Base-by-base conservation (phyloP, 495 filamentous ascomycete species). In the Hypoxylon trugodes region DNA sequence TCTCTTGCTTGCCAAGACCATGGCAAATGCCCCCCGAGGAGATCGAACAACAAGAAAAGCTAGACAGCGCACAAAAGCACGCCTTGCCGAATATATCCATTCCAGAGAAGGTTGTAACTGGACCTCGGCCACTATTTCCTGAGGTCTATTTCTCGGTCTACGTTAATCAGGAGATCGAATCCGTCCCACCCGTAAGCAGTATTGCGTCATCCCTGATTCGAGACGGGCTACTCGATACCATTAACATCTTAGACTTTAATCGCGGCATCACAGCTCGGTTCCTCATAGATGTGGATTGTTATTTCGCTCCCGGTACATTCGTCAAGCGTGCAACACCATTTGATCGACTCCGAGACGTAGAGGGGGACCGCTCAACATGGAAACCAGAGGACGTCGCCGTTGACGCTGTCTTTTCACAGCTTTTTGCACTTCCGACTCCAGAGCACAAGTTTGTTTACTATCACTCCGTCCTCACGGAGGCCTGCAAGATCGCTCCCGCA, bases 381-480 rank as follows among this genome's bases (percentile, higher is more conserved):
- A 99, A 99, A 74, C 92, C 95, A 0, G 96, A 99, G 79, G 95
- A 99, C 77, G 90, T 98, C 38, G 91, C 92, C 9, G 92, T 99
- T 9, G 95, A 99, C 76, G 94, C 94, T 12, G 91, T 98, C 25
- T 98, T 98, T 74, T 96, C 92, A 1, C 94, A 97, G 75, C 77
- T 99, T 12, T 92, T 96, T 71, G 89, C 89, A 66, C 83, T 99
- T 25, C 95, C 95, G 9, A 82, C 82, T 10, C 87, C 95, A 1
- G 90, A 95, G 74, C 95, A 98, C 77, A 97, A 96, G 74, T 80
- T 97, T 2, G 91, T 97, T 7, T 99, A 97, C 68, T 98, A 96
- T 74, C 96, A 99, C 71, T 87, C 93, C 1, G 86, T 98, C 4
- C 84, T 99, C 26, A 98, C 93, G 0, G 94, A 98, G 76, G 85